Percentiles rank a stretch among this genome's conserved stretches.
phyloP scores from a whole-genome alignment of 1,284 basidiomycete genomes.

The Heliocybe sulcata region DNA sequence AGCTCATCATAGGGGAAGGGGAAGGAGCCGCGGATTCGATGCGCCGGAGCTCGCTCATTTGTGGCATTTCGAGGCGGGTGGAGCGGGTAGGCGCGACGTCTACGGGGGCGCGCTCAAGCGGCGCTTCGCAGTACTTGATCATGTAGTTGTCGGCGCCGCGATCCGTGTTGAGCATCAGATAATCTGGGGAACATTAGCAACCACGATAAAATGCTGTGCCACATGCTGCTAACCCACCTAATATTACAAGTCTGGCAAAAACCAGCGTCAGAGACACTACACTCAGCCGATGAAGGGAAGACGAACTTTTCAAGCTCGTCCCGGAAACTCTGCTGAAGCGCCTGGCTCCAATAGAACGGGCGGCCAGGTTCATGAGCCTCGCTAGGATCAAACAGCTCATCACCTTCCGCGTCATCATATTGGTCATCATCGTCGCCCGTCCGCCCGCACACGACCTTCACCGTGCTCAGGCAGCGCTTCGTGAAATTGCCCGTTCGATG shows the following conservation, averaged over 20 bases:
- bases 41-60: constrained; percentile 59
- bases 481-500: constrained; percentile 59
- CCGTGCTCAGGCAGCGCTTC: constrained; percentile 56
- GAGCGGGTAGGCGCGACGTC: constrained; percentile 72
- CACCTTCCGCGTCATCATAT: constrained; percentile 60
- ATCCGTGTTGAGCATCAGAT: constrained; percentile 86
- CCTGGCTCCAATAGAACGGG: constrained; percentile 77
- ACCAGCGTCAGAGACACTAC: constrained; percentile 6
- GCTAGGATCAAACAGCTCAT: constrained; percentile 62
- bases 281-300: not conserved
- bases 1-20: constrained; percentile 13
- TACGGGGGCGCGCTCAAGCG: constrained; percentile 65
- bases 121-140: constrained; percentile 80
- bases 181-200: constrained; percentile 35
- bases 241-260: constrained; percentile 60
- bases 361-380: constrained; percentile 42
- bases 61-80: constrained; percentile 55
- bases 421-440: constrained; percentile 67
- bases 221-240: constrained; percentile 39
- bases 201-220: not conserved
- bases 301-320: constrained; percentile 82
- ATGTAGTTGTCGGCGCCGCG: constrained; percentile 83
- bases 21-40: constrained; percentile 22
- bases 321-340: constrained; percentile 73
- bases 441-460: constrained; percentile 73